Evolutionary conservation across 148 eudicot genomes (phyloP).

Genomic region (Rhododendron mucronatum): DNA sequence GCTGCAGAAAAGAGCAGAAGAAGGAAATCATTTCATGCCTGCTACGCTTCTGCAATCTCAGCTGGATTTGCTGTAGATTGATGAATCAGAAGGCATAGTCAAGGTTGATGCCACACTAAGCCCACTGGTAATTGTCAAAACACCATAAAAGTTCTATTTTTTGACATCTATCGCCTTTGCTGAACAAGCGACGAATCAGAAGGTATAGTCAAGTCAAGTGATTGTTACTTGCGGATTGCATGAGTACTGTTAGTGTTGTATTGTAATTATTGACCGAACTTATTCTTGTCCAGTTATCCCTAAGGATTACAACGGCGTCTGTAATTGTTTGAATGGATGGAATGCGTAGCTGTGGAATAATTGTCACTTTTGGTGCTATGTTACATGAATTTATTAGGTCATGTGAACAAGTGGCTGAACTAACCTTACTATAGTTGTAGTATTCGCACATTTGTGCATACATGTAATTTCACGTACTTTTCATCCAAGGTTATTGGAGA

Average conservation of each 20-base stretch:
- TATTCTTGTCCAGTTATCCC: no score
- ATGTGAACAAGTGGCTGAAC: neutral
- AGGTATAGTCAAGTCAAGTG: neutral
- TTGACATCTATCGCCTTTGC: neutral
- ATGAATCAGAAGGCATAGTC: slow-evolving; percentile 64
- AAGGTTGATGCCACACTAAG: slow-evolving; percentile 67
- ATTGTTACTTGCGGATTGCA: neutral
- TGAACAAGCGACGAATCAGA: neutral
- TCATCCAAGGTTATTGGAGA: no score
- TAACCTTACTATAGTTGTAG: neutral
- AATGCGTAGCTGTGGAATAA: no score
- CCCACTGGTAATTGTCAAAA: slow-evolving; percentile 38
- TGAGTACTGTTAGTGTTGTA: neutral
- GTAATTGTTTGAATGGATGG: no score
- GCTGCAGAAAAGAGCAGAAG: slow-evolving; percentile 53
- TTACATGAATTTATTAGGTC: no score
- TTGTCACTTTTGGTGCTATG: no score
- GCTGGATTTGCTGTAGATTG: slow-evolving; percentile 66
- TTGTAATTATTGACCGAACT: no score
- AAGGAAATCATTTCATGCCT: slow-evolving; percentile 87
- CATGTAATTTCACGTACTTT: no score
- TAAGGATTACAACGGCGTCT: no score
- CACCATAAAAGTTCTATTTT: slow-evolving; percentile 21
- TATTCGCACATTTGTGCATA: neutral
- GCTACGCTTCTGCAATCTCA: slow-evolving; percentile 72